Evolutionary conservation across 176 grass and related monocot species (phyloP), one percentile per base, ranked within the genome.

Genomic region (Coix lacrymajobi): DNA sequence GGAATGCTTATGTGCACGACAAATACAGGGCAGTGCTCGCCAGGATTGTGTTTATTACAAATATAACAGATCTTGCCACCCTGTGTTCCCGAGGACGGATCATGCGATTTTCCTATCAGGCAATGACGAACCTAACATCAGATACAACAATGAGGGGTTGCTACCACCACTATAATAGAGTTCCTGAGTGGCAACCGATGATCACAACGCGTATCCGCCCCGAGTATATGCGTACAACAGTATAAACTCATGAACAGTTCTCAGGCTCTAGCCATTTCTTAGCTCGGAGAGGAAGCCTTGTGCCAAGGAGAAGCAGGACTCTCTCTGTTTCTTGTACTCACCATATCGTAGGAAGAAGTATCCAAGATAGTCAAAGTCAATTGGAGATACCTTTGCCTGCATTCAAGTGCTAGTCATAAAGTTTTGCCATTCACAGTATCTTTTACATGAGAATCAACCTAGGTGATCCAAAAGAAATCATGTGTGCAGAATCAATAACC

Each of bases 321-420:
- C 93, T 62, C 87, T 91, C 65, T 94, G 96, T 76, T 99, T 96
- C 85, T 96, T 96, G 91, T 90, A 99, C 78, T 99, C 96, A 38
- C 87, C 78, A 40, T 87, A 99, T 22, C 96, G 91, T 81, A 90
- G 71, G 34, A 99, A 99, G 75, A 99, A 94, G 73, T 97, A 97
- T 51, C 69, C 85, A 61, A 97, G 81, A 76, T 97, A 97, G 52
- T 97, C 92, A 5, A 99, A 99, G 85, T 96, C 96, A 39, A 99
- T 99, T 14, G 93, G 85, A 13, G 96, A 99, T 43, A 90, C 96
- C 26, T 93, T 96, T 56, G 93, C 93, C 96, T 97, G 73, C 66
- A 81, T 77, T 77, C 28, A 77, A 38, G 77, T 54, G 52, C 8
- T 22, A 63, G 6, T 37, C 6, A 49, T 54, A 75, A 63, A 71